A percentile compares a stretch with the other conserved stretches of the same genome.
phyloP scores from a whole-genome alignment of 257 asterid genomes.

The Solanum okadae region DNA sequence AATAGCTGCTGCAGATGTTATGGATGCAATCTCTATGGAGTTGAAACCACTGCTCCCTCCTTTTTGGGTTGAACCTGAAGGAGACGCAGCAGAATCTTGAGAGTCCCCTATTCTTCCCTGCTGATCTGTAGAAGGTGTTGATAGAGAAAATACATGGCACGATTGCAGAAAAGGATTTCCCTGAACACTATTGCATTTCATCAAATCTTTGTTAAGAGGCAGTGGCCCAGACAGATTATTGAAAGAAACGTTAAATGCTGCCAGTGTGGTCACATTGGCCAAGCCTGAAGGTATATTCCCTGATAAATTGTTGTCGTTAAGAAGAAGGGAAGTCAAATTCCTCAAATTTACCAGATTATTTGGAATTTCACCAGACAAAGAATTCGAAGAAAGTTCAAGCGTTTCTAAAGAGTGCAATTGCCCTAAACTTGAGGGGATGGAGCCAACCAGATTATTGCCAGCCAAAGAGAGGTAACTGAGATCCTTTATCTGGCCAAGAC shows the following conservation, averaged over 20 bases:
- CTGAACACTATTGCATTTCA: constrained; percentile 54
- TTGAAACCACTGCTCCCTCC: constrained; percentile 28
- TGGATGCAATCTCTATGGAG: constrained; percentile 77
- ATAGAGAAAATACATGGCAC: constrained; percentile 47
- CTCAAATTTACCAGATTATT: constrained; percentile 43
- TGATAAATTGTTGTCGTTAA: constrained; percentile 60
- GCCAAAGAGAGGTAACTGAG: constrained; percentile 56
- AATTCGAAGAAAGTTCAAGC: constrained; percentile 70
- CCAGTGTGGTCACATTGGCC: constrained; percentile 39
- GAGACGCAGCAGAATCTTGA: constrained; percentile 22
- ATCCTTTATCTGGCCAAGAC: constrained; percentile 46
- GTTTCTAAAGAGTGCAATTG: constrained; percentile 47
- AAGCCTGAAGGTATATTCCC: constrained; percentile 62
- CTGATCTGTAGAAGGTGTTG: constrained; percentile 39
- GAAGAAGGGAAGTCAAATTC: constrained; percentile 51
- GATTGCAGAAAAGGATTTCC: constrained; percentile 59
- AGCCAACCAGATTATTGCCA: constrained; percentile 57
- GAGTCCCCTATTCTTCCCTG: constrained; percentile 36
- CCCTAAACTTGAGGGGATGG: constrained; percentile 61
- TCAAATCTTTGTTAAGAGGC: constrained; percentile 34
- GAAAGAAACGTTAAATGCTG: constrained; percentile 63
- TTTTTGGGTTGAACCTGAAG: constrained; percentile 23
- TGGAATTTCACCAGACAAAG: constrained; percentile 67
- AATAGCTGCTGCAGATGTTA: constrained; percentile 75
- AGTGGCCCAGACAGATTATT: constrained; percentile 74